phyloP scores from a whole-genome alignment of 768 basidiomycete genomes.

The Russula lepida region DNA sequence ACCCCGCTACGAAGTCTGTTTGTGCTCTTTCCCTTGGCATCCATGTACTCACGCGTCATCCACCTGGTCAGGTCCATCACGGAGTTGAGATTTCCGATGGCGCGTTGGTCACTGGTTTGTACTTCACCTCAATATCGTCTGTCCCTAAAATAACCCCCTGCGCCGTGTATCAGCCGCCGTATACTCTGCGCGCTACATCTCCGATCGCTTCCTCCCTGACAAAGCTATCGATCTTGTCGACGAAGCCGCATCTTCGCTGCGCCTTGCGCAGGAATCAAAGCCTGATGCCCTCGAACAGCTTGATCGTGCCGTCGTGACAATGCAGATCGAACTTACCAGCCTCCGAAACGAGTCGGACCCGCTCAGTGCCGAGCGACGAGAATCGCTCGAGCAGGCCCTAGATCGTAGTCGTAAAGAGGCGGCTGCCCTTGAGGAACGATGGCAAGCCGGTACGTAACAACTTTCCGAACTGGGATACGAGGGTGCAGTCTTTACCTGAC shows the following conservation, averaged over 20 bases:
- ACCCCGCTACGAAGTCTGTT: conserved; percentile 57
- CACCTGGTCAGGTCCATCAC: conserved; percentile 48
- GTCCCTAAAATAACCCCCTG: background rate
- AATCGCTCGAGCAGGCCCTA: conserved; percentile 58
- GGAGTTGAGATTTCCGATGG: conserved; percentile 87
- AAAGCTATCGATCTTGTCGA: conserved; percentile 91
- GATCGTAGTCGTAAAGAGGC: conserved; percentile 55
- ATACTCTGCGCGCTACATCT: conserved; percentile 77
- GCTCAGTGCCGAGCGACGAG: conserved; percentile 67
- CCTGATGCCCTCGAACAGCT: conserved; percentile 78
- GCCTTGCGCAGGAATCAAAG: conserved; percentile 83
- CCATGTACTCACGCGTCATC: background rate
- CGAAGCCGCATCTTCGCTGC: conserved; percentile 81
- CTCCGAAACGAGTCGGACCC: conserved; percentile 83
- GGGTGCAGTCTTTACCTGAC: background rate
- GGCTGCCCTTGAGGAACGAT: conserved; percentile 49
- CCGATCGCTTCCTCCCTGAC: conserved; percentile 82
- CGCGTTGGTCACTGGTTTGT: conserved; percentile 74
- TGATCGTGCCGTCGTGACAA: conserved; percentile 74
- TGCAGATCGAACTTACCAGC: conserved; percentile 85
- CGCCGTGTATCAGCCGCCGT: conserved; percentile 51
- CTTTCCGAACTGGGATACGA: background rate
- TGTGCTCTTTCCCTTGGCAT: too few relatives aligned
- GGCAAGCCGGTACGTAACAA: conserved; percentile 55
- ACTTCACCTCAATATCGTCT: background rate